Conservation (phyloP, 345 rosid genomes). For the Arabidopsis arenosa region DNA sequence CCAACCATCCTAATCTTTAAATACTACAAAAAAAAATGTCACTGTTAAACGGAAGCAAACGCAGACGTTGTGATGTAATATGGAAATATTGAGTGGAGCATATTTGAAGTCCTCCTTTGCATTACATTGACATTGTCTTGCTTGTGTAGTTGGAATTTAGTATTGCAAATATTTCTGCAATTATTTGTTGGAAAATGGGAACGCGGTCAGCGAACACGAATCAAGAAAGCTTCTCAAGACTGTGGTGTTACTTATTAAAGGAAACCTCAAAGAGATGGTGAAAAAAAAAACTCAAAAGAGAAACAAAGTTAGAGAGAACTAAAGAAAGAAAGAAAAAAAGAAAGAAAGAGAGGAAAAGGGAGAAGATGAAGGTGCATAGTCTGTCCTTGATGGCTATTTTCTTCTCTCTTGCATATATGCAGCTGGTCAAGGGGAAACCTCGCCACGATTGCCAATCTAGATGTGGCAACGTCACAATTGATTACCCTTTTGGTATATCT, state of each 20-base stretch:
- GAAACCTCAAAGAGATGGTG: neutral
- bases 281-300: neutral
- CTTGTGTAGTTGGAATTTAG: neutral
- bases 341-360: neutral
- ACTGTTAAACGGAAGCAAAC: neutral
- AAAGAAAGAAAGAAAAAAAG: neutral
- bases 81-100: neutral
- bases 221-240: neutral
- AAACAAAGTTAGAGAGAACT: neutral
- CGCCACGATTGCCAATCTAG: conserved; percentile 8
- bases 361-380: conserved; percentile 12
- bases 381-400: neutral
- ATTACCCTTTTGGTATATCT: conserved; percentile 50
- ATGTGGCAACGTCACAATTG: conserved; percentile 46
- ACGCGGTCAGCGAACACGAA: conserved; percentile 3
- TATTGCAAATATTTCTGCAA: neutral
- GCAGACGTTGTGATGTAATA: conserved; percentile 3
- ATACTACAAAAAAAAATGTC: neutral
- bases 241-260: neutral
- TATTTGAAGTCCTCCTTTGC: neutral
- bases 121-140: neutral
- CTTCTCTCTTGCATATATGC: neutral
- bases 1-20: neutral
- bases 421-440: conserved; percentile 6
- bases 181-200: neutral